Base-by-base conservation (phyloP, 371 early-diverging fungal species). In the Fennellomyces sp. region DNA sequence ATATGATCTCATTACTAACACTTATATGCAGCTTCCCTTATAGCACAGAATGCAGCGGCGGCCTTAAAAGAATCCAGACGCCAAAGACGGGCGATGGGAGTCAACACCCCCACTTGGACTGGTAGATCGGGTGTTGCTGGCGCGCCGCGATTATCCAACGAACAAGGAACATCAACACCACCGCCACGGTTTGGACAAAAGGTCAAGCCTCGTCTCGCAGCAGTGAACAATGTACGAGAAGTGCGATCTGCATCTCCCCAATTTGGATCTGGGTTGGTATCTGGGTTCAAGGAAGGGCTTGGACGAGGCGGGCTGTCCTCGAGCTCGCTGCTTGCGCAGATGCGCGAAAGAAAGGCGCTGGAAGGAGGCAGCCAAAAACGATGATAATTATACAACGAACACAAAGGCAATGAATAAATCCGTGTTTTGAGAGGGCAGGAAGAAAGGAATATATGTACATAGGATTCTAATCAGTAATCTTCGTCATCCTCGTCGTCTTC, bases 31-130 rank as follows among this genome's bases (percentile, higher is more conserved):
- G 84, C 84, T 19, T 70, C 80, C 2, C 55, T 77, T 1, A 68
- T 88, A 17, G 86, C 87, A 6, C 73, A 86, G 48, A 59, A 73
- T 36, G 87, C 88, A 2, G 75, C 83, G 42, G 80, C 71, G 8
- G 83, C 82, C 1, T 56, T 88, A 28, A 81, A 76, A 42, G 59
- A 56, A 41, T 67, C 54, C 4, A 33, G 59, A 21, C 58, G 56
- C 11, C 47, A 51, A 27, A 23, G 59, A 25, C 66, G 80, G 23
- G 61, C 38, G 25, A 41, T 66, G 27, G 78, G 79, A 36, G 72
- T 88, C 13, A 77, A 77, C 17, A 80, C 75, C 10, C 89, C 89
- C 5, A 90, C 88, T 2, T 88, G 89, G 90, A 88, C 89, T 8
- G 88, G 89, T 1, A 78, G 82, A 27, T 85, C 82, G 4, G 88